Evolutionary conservation across 2,329 filamentous ascomycete species (phyloP).

Genomic region (Didymosphaeria variabile): DNA sequence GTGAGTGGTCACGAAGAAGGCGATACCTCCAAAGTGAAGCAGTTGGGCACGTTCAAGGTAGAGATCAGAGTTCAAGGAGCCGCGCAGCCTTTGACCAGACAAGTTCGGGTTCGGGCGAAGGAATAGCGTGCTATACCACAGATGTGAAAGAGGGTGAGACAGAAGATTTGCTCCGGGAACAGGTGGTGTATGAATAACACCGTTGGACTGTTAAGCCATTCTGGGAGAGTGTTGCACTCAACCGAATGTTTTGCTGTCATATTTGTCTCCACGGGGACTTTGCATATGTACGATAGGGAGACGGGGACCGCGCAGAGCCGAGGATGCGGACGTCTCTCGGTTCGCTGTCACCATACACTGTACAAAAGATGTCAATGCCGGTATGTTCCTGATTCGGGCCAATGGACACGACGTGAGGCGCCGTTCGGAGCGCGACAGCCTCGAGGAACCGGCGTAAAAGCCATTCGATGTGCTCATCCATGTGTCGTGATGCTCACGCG

Average conservation of each 20-base stretch:
- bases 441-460: conserved; percentile 4
- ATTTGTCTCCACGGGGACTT: background rate
- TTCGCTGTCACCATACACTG: conserved; percentile 37
- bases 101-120: conserved; percentile 45
- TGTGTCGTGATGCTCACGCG: conserved; percentile 12
- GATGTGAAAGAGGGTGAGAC: background rate
- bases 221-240: background rate
- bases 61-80: conserved; percentile 61
- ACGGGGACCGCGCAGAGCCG: conserved; percentile 2
- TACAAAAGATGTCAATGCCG: conserved; percentile 34
- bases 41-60: conserved; percentile 62
- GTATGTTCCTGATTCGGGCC: conserved; percentile 30
- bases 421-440: conserved; percentile 31
- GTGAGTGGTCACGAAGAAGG: conserved; percentile 48
- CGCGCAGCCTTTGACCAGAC: conserved; percentile 45
- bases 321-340: conserved; percentile 27
- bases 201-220: background rate
- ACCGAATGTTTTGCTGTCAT: conserved; percentile 8
- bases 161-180: conserved; percentile 10
- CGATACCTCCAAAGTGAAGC: conserved; percentile 59
- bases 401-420: conserved; percentile 33
- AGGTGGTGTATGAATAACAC: conserved; percentile 6
- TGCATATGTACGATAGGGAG: conserved; percentile 8
- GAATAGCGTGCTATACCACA: conserved; percentile 17
- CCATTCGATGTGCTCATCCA: conserved; percentile 25